Percentiles rank a stretch among this genome's conserved stretches.
These are phyloP conservation scores for Arbutus unedo DNA, from an alignment of 148 eudicot species.

Conservation along the genomic window DNA sequence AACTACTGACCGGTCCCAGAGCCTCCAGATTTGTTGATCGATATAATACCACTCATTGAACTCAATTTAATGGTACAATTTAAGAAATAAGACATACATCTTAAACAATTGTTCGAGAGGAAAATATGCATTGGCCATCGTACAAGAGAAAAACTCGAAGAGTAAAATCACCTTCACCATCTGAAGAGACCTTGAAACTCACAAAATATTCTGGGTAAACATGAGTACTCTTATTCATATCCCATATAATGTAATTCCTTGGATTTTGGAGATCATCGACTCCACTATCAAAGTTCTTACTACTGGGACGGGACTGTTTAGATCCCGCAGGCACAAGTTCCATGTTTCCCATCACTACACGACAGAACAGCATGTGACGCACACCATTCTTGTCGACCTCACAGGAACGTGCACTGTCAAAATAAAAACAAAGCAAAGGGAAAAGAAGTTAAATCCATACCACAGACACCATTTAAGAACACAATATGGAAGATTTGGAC, in stretches of 20 bases:
- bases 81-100: not conserved
- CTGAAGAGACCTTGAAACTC: slow-evolving; percentile 72
- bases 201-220: slow-evolving; percentile 78
- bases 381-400: slow-evolving; percentile 95
- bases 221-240: slow-evolving; percentile 80
- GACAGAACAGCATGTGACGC: slow-evolving; percentile 70
- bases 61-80: not conserved
- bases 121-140: not conserved
- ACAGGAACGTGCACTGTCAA: slow-evolving; percentile 60
- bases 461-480: not conserved
- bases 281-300: slow-evolving; percentile 82
- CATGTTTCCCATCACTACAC: slow-evolving; percentile 92
- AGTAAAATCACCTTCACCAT: slow-evolving; percentile 59
- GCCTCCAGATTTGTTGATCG: slow-evolving; percentile 8
- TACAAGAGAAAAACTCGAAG: not conserved
- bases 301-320: slow-evolving; percentile 78
- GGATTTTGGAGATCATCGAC: slow-evolving; percentile 82
- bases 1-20: slow-evolving; percentile 8
- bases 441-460: not conserved
- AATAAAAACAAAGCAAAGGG: not conserved
- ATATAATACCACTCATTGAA: not conserved
- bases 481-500: not conserved
- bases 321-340: slow-evolving; percentile 76
- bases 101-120: not conserved
- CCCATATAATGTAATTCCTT: slow-evolving; percentile 66